Percentiles rank a stretch among this genome's conserved stretches.
Evolutionary conservation across 164 flowering plant genomes (phyloP).

Genomic region (Saururus chinensis): DNA sequence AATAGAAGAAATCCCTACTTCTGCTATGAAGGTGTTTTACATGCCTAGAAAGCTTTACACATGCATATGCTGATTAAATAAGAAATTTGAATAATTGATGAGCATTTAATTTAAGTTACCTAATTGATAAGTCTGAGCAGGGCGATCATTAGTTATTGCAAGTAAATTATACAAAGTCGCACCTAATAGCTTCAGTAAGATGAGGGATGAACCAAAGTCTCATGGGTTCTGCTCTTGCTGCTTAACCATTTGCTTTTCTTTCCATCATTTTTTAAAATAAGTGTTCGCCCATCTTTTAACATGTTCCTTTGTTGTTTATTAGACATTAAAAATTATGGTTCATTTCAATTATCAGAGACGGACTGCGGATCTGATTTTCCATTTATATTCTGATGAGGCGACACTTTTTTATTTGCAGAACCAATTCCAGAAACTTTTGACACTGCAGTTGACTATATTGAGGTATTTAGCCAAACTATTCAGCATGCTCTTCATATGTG

Average conservation of each 20-base stretch:
- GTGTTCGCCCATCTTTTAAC: neutral
- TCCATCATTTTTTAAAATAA: too few relatives aligned
- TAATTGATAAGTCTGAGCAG: too few relatives aligned
- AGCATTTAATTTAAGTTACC: too few relatives aligned
- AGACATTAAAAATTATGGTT: too few relatives aligned
- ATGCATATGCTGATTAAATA: neutral
- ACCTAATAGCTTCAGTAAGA: neutral
- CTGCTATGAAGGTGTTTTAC: neutral
- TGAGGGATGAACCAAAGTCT: neutral
- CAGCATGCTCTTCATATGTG: neutral
- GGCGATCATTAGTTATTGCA: too few relatives aligned
- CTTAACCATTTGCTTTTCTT: neutral
- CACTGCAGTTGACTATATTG: conserved; percentile 18
- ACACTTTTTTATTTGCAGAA: neutral
- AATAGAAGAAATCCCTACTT: too few relatives aligned
- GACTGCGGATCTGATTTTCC: neutral
- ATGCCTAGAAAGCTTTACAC: neutral
- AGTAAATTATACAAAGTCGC: neutral
- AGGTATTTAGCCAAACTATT: conserved; percentile 13
- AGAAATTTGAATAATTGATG: too few relatives aligned
- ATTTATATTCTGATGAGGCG: neutral
- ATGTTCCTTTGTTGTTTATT: too few relatives aligned
- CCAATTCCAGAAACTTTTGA: conserved; percentile 14
- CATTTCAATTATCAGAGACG: too few relatives aligned
- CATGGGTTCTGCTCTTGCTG: neutral